Percentiles rank a stretch among this genome's conserved stretches.
phyloP scores from a whole-genome alignment of 768 basidiomycete genomes.

The Phanerodontia chrysosporium region DNA sequence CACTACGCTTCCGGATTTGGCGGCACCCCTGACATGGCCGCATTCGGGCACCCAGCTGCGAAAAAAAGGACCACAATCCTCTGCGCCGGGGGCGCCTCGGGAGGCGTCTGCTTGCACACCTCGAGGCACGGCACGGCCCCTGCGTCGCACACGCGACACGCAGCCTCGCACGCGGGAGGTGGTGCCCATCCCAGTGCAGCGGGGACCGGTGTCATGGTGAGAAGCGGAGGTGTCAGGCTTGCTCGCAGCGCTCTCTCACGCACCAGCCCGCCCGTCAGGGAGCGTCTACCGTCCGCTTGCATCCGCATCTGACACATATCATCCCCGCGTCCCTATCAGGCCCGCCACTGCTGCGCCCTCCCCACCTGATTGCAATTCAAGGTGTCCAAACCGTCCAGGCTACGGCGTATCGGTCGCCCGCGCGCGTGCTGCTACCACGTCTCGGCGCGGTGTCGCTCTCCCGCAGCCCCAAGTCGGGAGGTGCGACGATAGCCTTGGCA shows the following conservation, averaged over 20 bases:
- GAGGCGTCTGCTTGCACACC: too few relatives aligned
- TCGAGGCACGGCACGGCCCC: too few relatives aligned
- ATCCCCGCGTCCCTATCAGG: constrained; percentile 4
- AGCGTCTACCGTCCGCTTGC: neutral
- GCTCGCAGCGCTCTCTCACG: neutral
- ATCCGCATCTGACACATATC: neutral
- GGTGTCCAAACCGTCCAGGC: neutral
- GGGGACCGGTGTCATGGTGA: constrained; percentile 2
- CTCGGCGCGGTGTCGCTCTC: neutral
- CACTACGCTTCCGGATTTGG: constrained; percentile 11
- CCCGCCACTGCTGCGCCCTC: neutral
- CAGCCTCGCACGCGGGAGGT: neutral
- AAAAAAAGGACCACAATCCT: neutral
- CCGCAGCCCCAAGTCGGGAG: too few relatives aligned
- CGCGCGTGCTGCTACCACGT: neutral
- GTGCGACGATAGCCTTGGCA: constrained; percentile 1
- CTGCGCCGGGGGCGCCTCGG: neutral
- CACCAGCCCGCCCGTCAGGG: neutral
- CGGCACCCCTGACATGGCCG: constrained; percentile 6
- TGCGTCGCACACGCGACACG: too few relatives aligned
- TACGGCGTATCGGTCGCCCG: neutral
- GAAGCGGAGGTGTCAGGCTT: constrained; percentile 4
- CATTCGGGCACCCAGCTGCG: neutral
- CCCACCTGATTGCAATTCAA: neutral
- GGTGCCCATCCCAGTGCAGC: too few relatives aligned